Evolutionary conservation across 2,329 filamentous ascomycete genomes (phyloP).

Genomic region (Davidsoniella neocaledoniae): DNA sequence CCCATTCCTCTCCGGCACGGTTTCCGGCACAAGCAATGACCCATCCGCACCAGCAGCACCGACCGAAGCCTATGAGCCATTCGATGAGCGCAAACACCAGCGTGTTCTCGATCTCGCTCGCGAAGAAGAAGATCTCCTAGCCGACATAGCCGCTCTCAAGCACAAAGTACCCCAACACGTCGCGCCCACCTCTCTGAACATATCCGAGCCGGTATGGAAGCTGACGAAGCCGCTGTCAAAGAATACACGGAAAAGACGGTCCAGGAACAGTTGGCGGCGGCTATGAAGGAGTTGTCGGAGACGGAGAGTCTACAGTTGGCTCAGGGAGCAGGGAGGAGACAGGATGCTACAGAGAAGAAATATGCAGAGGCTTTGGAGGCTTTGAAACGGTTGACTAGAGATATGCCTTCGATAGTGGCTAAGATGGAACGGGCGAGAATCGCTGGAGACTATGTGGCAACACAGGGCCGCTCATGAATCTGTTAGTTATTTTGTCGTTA

Average conservation of each 20-base stretch:
- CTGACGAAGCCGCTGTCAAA: conserved; percentile 31
- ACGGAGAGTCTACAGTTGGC: conserved; percentile 19
- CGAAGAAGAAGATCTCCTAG: conserved; percentile 46
- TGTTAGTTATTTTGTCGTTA: too few relatives aligned
- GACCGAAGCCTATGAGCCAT: conserved; percentile 37
- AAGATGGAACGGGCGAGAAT: conserved; percentile 47
- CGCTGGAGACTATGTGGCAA: conserved; percentile 40
- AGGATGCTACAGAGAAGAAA: conserved; percentile 27
- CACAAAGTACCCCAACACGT: conserved; percentile 31
- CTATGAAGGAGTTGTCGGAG: conserved; percentile 18
- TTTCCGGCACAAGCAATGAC: conserved; percentile 11
- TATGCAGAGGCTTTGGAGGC: conserved; percentile 33
- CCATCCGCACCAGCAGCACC: conserved; percentile 17
- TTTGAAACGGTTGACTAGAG: conserved; percentile 36
- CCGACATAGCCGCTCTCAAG: conserved; percentile 45
- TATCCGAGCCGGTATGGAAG: conserved; percentile 23
- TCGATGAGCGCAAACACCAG: conserved; percentile 40
- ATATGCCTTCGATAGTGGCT: conserved; percentile 45
- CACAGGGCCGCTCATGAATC: conserved; percentile 16
- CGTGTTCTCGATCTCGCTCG: conserved; percentile 43
- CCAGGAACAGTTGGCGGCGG: conserved; percentile 14
- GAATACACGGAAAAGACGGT: conserved; percentile 15
- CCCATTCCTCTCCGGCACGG: conserved; percentile 21
- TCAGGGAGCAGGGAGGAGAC: conserved; percentile 24
- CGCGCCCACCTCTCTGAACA: conserved; percentile 25